These are phyloP conservation scores for Plasmodium vinckei DNA, from an alignment of 169 alveolate species.

Conservation along the genomic window DNA sequence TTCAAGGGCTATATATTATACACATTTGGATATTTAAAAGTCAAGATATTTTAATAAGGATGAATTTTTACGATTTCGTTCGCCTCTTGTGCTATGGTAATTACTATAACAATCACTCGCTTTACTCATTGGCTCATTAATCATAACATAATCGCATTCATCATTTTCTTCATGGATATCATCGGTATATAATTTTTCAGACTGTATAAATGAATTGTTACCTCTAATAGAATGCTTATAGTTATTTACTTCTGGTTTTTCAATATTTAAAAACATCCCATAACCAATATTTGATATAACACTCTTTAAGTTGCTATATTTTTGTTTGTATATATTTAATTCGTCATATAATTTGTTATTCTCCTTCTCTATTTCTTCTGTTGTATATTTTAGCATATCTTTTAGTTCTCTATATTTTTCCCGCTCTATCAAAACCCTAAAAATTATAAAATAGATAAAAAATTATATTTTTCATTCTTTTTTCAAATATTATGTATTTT, in stretches of 20 bases:
- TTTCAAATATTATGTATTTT: neutral
- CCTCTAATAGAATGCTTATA: conserved; percentile 1
- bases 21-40: neutral
- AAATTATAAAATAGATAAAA: neutral
- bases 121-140: conserved; percentile 11
- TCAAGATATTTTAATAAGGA: conserved; percentile 57
- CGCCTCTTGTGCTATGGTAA: conserved; percentile 8
- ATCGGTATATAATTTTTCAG: conserved; percentile 13
- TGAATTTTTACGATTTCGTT: conserved; percentile 18
- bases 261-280: conserved; percentile 52
- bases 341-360: conserved; percentile 59
- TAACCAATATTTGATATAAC: conserved; percentile 73
- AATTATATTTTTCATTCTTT: conserved; percentile 5
- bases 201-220: conserved; percentile 7
- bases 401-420: conserved; percentile 63
- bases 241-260: conserved; percentile 6
- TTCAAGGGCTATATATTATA: too few species aligned
- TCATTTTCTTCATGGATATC: neutral
- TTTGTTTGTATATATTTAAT: conserved; percentile 44
- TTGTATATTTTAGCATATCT: conserved; percentile 69
- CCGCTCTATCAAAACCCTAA: conserved; percentile 63
- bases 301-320: conserved; percentile 44
- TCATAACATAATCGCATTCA: conserved; percentile 64
- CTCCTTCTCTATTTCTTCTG: conserved; percentile 73
- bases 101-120: conserved; percentile 5